Evolutionary conservation across 2,329 filamentous ascomycete species (phyloP), one percentile per base, ranked within the genome.

Genomic region (Sclerotinia glacialis): DNA sequence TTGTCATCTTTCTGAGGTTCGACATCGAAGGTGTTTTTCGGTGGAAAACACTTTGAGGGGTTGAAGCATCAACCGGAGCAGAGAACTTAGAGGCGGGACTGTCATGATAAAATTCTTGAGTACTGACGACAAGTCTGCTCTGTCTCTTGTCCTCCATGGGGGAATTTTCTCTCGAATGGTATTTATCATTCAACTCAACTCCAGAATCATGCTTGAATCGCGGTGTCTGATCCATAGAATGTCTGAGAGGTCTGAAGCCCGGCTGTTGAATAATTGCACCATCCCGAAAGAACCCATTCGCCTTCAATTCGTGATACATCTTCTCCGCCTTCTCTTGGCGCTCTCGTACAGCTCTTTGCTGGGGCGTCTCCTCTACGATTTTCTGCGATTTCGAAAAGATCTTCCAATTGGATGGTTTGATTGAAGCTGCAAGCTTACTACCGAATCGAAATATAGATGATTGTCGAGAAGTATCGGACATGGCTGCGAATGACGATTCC

Each of bases 401-500:
- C 71, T 80, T 81, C 80, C 81, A 83, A 42, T 80, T 81, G 61
- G 82, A 78, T 3, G 84, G 82, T 68, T 84, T 84, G 73, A 86
- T 85, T 26, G 80, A 80, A 16, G 81, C 79, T 8, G 81, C 81
- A 66, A 86, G 78, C 2, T 80, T 81, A 71, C 82, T 84, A 46
- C 84, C 83, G 70, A 86, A 85, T 7, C 81, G 79, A 70, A 84
- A 84, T 44, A 86, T 80, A 14, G 82, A 80, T 3, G 78, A 82
- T 18, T 78, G 75, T 63, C 78, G 78, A 65, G 73, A 74, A 6
- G 73, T 67, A 9, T 78, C 76, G 18, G 75, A 67, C 28, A 59
- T 69, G 28, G 72, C 73, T 16, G 72, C 70, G 12, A 68, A 63
- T 14, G 70, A 56, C 3, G 71, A 70, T 46, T 73, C 74, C 53